Base-by-base conservation (phyloP, 73 alveolate genomes). In the Blepharisma japonicum region DNA sequence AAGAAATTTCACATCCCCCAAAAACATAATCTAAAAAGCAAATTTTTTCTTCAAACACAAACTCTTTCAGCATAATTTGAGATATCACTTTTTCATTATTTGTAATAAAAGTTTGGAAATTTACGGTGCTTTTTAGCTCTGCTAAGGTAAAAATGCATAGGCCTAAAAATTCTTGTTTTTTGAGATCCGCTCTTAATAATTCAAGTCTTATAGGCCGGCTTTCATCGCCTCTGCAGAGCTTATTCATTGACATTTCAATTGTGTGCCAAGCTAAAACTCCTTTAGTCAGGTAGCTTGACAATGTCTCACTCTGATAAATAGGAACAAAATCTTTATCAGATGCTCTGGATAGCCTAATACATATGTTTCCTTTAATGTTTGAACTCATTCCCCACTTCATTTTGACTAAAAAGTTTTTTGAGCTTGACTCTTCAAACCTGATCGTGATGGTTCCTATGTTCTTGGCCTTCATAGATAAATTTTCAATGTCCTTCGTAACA, bases 1-100 rank as follows among this genome's bases (percentile, higher is more conserved):
- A 88, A 55, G 85, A 85, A 45, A 96, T 94, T 71, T 96, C 84
- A 87, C 95, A 89, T 4, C 98, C 98, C 49, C 97, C 95, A 55
- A 86, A 84, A 53, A 94, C 89, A 76, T 88, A 96, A 53, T 94
- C 93, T 32, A 96, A 71, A 77, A 96, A 96, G 74, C 95, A 82
- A 25, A 67, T 68, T 83, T 90, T 82, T 50, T 66, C 77, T 76
- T 67, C 81, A 32, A 55, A 55, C 27, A 48, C 71, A 39, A 79
- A 79, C 39, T 61, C 46, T 39, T 67, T 48, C 5, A 42, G n/a
- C 18, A 85, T 50, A 42, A 32, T 32, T 49, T 68, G 7, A 86
- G 32, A 47, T 77, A 50, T 45, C 89, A 53, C 18, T 53, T 14
- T n/a, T 20, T 20, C 23, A 4, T 53, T 53, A 14, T n/a, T 81